Evolutionary conservation across 108 stramenopile genomes (phyloP), one percentile per base, ranked within the genome.

Genomic region (Thalassiosira profunda): DNA sequence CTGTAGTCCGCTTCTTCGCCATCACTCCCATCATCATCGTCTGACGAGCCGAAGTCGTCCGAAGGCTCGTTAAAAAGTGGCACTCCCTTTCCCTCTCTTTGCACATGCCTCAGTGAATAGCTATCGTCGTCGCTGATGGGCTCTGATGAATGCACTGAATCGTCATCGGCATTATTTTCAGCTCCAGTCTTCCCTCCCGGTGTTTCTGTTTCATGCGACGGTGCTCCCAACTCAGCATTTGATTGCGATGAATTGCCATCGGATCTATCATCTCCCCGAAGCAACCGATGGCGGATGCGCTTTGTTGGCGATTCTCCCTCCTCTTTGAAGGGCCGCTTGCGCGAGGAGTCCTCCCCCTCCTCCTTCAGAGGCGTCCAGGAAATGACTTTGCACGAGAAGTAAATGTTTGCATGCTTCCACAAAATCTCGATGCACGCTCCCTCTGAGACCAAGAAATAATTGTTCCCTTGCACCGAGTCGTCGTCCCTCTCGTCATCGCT

Each of bases 401-500:
- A 74, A 17, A 74, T 36, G n/a, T 49, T 12, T 0, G 56, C 45
- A 21, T 65, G 28, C 4, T 56, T 54, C 72, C 72, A 74, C 3
- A 74, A 41, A 37, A 74, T 43, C 26, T 74, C 72, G 33, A 74
- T 58, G 48, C 37, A 41, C 0, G 46, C 63, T 12, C 72, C 72
- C 23, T 48, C 38, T 43, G 12, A 30, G 33, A 74, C 34, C 14
- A 74, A 30, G 10, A 40, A 24, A 35, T 51, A 65, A 64, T 74
- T 40, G 37, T 67, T 67, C 36, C 7, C 53, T 2, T 38, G 12
- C n/a, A 12, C 36, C 5, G 23, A n/a, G 31, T 63, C 20, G 29
- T 55, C 61, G 24, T 24, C 43, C 3, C 44, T 42, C 37, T 53
- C 40, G 17, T 43, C 43, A 7, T 65, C 56, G 38, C 56, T 25